These are phyloP conservation scores for Ceratobasidium sp. DNA, from an alignment of 1,284 basidiomycete species.

Conservation along the genomic window DNA sequence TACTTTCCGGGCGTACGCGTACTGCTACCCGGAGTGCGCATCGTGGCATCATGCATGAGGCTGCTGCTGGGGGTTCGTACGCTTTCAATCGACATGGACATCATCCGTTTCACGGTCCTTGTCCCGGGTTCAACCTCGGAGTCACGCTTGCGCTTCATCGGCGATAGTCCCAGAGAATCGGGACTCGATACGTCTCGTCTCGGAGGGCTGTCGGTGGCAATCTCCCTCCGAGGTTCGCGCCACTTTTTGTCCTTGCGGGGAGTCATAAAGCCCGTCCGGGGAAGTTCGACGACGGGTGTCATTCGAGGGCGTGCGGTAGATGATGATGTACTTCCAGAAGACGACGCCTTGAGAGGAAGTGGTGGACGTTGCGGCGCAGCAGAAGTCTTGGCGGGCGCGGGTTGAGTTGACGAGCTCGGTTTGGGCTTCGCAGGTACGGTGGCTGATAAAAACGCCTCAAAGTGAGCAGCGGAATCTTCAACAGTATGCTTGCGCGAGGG, in stretches of 20 bases:
- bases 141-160: slow-evolving; percentile 38
- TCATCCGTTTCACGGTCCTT: slow-evolving; percentile 81
- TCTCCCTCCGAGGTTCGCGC: slow-evolving; percentile 40
- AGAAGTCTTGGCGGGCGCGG: background rate
- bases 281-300: slow-evolving; percentile 18
- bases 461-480: slow-evolving; percentile 43
- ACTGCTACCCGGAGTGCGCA: slow-evolving; percentile 28
- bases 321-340: slow-evolving; percentile 17
- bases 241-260: slow-evolving; percentile 42
- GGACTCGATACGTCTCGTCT: slow-evolving; percentile 39
- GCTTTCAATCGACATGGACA: slow-evolving; percentile 71
- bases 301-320: slow-evolving; percentile 3
- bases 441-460: slow-evolving; percentile 43
- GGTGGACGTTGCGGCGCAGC: slow-evolving; percentile 11
- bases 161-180: slow-evolving; percentile 32
- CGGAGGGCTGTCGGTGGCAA: slow-evolving; percentile 31
- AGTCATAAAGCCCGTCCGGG: slow-evolving; percentile 35
- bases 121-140: slow-evolving; percentile 56
- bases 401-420: slow-evolving; percentile 20
- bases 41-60: slow-evolving; percentile 29
- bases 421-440: slow-evolving; percentile 21
- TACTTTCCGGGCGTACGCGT: slow-evolving; percentile 13
- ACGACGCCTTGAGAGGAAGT: background rate
- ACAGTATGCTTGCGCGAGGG: slow-evolving; percentile 25
- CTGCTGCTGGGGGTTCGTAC: slow-evolving; percentile 4